Evolutionary conservation across 2,329 filamentous ascomycete species (phyloP).

Genomic region (Trichoderma breve): DNA sequence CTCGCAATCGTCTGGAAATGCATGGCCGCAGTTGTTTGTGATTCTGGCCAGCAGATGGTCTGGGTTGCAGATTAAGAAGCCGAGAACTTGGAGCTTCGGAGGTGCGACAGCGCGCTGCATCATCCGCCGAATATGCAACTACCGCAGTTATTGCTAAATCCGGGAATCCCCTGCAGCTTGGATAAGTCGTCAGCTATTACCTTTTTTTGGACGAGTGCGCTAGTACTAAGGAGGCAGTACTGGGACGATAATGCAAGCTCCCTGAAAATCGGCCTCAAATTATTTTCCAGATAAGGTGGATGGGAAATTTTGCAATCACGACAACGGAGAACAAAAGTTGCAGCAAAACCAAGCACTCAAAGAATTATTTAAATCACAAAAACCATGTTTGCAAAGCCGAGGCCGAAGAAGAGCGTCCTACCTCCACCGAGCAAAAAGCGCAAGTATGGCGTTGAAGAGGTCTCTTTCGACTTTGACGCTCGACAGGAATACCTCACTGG

Average conservation of each 20-base stretch:
- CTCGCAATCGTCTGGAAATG: conserved; percentile 37
- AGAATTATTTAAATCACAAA: neutral
- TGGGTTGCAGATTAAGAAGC: conserved; percentile 6
- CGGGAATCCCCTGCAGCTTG: neutral
- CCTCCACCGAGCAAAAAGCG: conserved; percentile 64
- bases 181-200: neutral
- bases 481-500: conserved; percentile 88
- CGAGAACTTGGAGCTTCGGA: conserved; percentile 3
- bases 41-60: conserved; percentile 3
- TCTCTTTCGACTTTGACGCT: conserved; percentile 77
- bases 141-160: conserved; percentile 9
- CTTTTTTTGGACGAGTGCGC: neutral
- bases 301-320: conserved; percentile 3
- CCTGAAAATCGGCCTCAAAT: neutral
- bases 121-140: conserved; percentile 3
- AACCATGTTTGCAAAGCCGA: conserved; percentile 54
- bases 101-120: conserved; percentile 15
- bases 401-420: conserved; percentile 56
- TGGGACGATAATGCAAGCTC: neutral
- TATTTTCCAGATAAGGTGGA: neutral
- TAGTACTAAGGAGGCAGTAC: conserved; percentile 1
- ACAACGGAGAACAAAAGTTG: neutral
- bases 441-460: conserved; percentile 69
- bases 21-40: conserved; percentile 17
- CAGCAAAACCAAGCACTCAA: neutral